A percentile compares a stretch with the other conserved stretches of the same genome.
phyloP scores from a whole-genome alignment of 345 rosid species.

The Bruguiera parviflora region DNA sequence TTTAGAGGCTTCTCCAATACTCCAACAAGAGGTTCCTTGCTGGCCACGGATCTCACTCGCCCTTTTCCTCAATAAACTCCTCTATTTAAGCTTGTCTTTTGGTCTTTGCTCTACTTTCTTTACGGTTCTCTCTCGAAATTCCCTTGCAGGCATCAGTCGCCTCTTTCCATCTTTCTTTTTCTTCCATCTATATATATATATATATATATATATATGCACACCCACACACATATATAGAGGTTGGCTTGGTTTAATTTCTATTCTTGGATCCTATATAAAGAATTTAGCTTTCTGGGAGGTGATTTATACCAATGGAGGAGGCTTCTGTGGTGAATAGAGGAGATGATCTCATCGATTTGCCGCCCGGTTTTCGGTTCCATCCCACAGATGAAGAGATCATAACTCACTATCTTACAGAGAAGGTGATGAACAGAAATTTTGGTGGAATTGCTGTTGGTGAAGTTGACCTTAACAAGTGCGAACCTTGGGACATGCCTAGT shows the following conservation, averaged over 20 bases:
- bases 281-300: background rate
- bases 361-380: conserved; percentile 89
- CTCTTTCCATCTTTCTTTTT: conserved; percentile 7
- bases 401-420: conserved; percentile 56
- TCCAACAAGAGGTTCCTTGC: conserved; percentile 49
- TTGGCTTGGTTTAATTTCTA: background rate
- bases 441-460: conserved; percentile 64
- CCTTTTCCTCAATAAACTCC: conserved; percentile 28
- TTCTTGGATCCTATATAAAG: background rate
- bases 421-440: conserved; percentile 48
- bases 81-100: conserved; percentile 53
- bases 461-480: conserved; percentile 85
- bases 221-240: background rate
- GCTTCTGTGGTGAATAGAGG: conserved; percentile 53
- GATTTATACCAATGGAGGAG: conserved; percentile 44
- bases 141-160: conserved; percentile 5
- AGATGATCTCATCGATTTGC: conserved; percentile 56
- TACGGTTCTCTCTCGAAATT: conserved; percentile 39
- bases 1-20: conserved; percentile 40
- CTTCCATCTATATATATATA: background rate
- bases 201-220: background rate
- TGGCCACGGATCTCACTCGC: conserved; percentile 58
- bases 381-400: conserved; percentile 93
- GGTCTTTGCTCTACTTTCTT: conserved; percentile 47
- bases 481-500: conserved; percentile 96